Evolutionary conservation across 1,139 yeast species (phyloP), one percentile per base, ranked within the genome.

Genomic region (Yamadazyma triangularis): DNA sequence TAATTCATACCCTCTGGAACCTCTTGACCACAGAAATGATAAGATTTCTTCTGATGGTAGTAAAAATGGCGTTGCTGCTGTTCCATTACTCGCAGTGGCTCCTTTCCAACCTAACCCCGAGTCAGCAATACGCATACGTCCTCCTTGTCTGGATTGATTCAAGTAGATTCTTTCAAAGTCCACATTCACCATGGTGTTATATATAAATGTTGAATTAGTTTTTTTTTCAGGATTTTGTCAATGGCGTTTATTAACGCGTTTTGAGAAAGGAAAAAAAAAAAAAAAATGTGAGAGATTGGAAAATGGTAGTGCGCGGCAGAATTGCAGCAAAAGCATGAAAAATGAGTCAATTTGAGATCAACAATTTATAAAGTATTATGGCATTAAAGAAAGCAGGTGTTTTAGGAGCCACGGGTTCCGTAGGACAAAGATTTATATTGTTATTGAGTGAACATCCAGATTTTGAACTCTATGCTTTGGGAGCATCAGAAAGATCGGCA

Each of bases 371-470:
- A 18, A 18, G 20, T 7, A 24, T 3, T 6, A 32, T 32, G 35
- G 25, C 25, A 8, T 13, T 38, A 23, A 73, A 61, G 45, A 75
- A 73, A 56, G 81, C 79, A 12, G 98, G 98, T 64, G 96, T 91
- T 48, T 70, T 91, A 43, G 98, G 98, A 32, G 97, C 97, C 46
- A 89, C 97, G 14, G 98, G 97, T 30, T 82, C 95, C 25, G 99
- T 91, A 27, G 99, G 99, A 33, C 99, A 91, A 63, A 75, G 98
- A 50, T 91, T 91, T 56, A 89, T 91, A 42, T 70, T 89, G 34
- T 70, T 91, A 33, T 71, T 91, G 42, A 76, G 89, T 2, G 65
- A 84, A 40, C 97, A 91, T 55, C 97, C 97, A 21, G 87, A 87
- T 40, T 88, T 93, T 50, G 88, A 86, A 56, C 63, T 91, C 34